Percentiles rank a stretch among this genome's conserved stretches.
These are phyloP conservation scores for Pichia membranifaciens DNA, from an alignment of 805 yeast species.

Conservation along the genomic window DNA sequence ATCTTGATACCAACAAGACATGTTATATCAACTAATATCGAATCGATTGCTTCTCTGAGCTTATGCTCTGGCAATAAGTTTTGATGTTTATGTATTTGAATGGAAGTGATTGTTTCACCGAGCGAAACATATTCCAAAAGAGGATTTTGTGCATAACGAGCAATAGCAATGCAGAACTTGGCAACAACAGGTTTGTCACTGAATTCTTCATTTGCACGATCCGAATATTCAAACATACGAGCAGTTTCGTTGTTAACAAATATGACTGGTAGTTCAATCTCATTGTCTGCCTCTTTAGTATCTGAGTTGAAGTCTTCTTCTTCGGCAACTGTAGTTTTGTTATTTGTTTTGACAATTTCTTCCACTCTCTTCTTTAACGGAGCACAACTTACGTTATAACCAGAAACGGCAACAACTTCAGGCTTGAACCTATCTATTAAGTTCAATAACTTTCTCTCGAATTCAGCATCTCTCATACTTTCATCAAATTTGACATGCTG, in stretches of 20 bases:
- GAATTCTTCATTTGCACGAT: slow-evolving; percentile 68
- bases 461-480: slow-evolving; percentile 59
- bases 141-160: slow-evolving; percentile 92
- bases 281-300: slow-evolving; percentile 9
- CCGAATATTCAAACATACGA: slow-evolving; percentile 74
- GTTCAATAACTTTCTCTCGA: slow-evolving; percentile 55
- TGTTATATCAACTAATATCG: slow-evolving; percentile 83
- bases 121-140: slow-evolving; percentile 79
- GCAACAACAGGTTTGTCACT: slow-evolving; percentile 78
- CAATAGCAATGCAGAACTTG: slow-evolving; percentile 82
- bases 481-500: slow-evolving; percentile 76
- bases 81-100: slow-evolving; percentile 67
- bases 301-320: slow-evolving; percentile 23
- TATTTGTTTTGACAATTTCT: slow-evolving; percentile 45
- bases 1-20: slow-evolving; percentile 92
- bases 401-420: slow-evolving; percentile 86
- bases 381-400: slow-evolving; percentile 71
- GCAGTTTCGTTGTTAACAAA: slow-evolving; percentile 95
- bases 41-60: slow-evolving; percentile 60
- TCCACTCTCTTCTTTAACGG: slow-evolving; percentile 51
- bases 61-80: slow-evolving; percentile 57
- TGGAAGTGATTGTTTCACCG: slow-evolving; percentile 64
- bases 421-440: slow-evolving; percentile 65
- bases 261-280: slow-evolving; percentile 49
- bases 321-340: slow-evolving; percentile 47